Base-by-base conservation (phyloP, 305 asterid species). In the Fraxinus nigra region DNA sequence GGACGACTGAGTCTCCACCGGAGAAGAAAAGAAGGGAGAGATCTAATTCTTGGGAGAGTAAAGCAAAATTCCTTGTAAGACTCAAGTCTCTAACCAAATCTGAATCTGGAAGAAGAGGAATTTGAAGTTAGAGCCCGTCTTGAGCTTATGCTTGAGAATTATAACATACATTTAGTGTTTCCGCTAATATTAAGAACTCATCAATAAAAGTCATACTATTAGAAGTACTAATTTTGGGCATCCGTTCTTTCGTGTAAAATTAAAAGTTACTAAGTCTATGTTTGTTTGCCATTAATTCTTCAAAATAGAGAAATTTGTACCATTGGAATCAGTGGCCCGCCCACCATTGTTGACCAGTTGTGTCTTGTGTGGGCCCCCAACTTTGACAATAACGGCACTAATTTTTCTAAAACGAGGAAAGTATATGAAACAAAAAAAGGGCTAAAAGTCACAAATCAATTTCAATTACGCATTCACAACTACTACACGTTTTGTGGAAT, bases 101-200 rank as follows among this genome's bases (percentile, higher is more conserved):
- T n/a, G 93, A 90, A 75, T 90, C 81, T 9, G 89, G 89, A 83
- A 87, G 90, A 84, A 88, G 88, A 65, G 90, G 90, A 7, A 80
- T 84, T 14, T 84, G 80, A 83, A 56, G 37, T 67, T 67, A 11
- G 18, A 24, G 10, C 16, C 37, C 74, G 5, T 67, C 8, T 24
- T 67, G 37, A 67, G 74, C 34, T 67, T 67, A 11, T 28, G 74
- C 74, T 1, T 11, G 28, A 3, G 74, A 13, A 11, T 4, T 7
- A 11, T 28, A 5, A 28, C n/a, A 26, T 26, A 67, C 7, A 26
- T 11, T 26, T 28, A 67, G 37, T 13, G 9, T 8, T 65, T 65
- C 6, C 5, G 9, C 34, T 65, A 24, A 65, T 65, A 8, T 65
- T 59, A 59, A 59, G 72, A 33, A 3, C 20, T 13, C 35, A 28